A percentile compares a stretch with the other conserved stretches of the same genome.
phyloP scores from a whole-genome alignment of 2,329 filamentous ascomycete genomes.

The Talaromyces marneffei region DNA sequence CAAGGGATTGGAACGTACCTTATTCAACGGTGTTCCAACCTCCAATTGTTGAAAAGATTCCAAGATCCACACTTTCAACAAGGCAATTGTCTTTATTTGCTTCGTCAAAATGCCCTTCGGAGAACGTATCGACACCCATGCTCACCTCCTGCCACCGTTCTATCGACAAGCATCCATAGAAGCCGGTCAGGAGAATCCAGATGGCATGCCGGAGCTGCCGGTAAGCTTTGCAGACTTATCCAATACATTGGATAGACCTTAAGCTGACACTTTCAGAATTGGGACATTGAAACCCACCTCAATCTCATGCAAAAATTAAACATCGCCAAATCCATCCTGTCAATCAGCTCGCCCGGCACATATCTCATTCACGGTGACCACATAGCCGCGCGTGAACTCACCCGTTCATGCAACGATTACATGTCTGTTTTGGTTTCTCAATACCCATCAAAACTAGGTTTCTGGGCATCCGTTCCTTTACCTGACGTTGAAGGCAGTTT shows the following conservation, averaged over 20 bases:
- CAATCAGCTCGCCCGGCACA: conserved; percentile 51
- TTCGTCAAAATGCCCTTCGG: neutral
- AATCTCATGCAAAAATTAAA: conserved; percentile 46
- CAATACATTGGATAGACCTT: neutral
- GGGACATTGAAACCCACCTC: conserved; percentile 45
- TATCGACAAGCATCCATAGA: conserved; percentile 7
- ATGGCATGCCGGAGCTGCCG: conserved; percentile 11
- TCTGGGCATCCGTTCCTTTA: conserved; percentile 50
- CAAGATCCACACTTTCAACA: neutral
- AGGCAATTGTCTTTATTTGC: neutral
- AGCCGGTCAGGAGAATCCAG: conserved; percentile 1
- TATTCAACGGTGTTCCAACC: neutral
- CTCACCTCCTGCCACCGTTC: conserved; percentile 6
- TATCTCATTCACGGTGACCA: conserved; percentile 40
- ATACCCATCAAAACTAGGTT: conserved; percentile 41
- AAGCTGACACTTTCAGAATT: conserved; percentile 26
- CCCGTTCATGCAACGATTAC: conserved; percentile 32
- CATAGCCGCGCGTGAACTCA: conserved; percentile 31
- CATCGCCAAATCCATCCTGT: conserved; percentile 50
- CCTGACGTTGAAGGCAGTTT: conserved; percentile 46
- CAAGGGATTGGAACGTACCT: neutral
- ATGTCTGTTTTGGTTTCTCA: conserved; percentile 23
- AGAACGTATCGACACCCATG: conserved; percentile 10
- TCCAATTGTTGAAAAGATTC: neutral
- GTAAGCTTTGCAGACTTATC: neutral